Evolutionary conservation across 306 rosid species (phyloP), one percentile per base, ranked within the genome.

Genomic region (Vicia faba): DNA sequence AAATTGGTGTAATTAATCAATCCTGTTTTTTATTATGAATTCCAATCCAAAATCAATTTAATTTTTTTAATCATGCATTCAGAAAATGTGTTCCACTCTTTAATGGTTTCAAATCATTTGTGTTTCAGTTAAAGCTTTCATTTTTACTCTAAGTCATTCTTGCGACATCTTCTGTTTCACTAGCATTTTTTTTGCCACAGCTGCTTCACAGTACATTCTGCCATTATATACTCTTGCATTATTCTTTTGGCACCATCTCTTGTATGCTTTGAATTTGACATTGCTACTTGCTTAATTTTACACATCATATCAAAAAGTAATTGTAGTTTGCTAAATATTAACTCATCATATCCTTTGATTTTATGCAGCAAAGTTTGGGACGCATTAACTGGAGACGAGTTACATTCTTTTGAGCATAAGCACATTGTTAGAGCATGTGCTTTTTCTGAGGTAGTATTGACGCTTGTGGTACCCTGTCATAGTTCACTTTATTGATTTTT

Each of bases 391-490:
- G 99, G 99, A 39, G 95, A 95, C 81, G 96, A 71, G 61, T 77
- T 88, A 33, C 99, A 95, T 74, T 86, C 96, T 46, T 95, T 95
- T 76, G 99, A 95, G 66, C 99, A 95, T 80, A 95, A 95, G 78
- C 99, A 95, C 84, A 95, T 95, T 78, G 99, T 82, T 64, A 91
- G 99, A 56, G 97, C 99, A 66, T 90, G 97, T 75, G 84, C 95
- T 8, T 90, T 95, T 68, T 91, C 99, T 15, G 95, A 95, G 99
- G 99, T 90, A 76, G 58, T 20, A 41, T 64, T 75, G 18, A 48
- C 35, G 33, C 58, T 33, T 39, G 12, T 58, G 15, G 23, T 26
- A 7, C 9, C n/a, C 45, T 75, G 16, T 28, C 46, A 49, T 29
- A 0, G 6, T 41, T 7, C 26, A 23, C 38, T 12, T 75, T 54